These are phyloP conservation scores for Apiospora hydei DNA, from an alignment of 2,329 filamentous ascomycete species.

Conservation along the genomic window DNA sequence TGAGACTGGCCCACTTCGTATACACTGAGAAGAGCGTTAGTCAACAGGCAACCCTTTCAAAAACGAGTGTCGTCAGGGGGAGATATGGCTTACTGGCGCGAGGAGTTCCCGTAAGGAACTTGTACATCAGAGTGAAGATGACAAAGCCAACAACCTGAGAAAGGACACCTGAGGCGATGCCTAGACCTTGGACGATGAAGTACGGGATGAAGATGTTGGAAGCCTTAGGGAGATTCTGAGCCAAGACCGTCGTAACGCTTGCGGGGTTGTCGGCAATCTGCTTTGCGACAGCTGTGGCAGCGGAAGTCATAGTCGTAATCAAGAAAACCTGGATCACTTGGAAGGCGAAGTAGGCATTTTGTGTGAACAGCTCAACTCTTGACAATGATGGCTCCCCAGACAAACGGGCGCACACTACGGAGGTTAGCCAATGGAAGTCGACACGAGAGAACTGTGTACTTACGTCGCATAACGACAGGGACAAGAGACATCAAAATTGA, in stretches of 20 bases:
- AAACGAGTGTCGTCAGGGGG: background rate
- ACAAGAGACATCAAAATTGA: conserved; percentile 87
- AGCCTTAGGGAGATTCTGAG: conserved; percentile 77
- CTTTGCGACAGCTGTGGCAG: conserved; percentile 74
- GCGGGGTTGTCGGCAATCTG: conserved; percentile 69
- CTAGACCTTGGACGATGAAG: conserved; percentile 90
- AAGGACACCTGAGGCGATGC: conserved; percentile 76
- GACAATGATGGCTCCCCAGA: conserved; percentile 82
- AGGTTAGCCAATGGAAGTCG: conserved; percentile 28
- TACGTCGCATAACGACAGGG: conserved; percentile 80
- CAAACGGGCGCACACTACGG: conserved; percentile 74
- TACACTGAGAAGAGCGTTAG: conserved; percentile 57
- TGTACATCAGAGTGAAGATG: conserved; percentile 77
- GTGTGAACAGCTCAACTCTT: conserved; percentile 84
- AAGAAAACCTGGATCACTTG: conserved; percentile 93
- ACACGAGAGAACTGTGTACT: conserved; percentile 39
- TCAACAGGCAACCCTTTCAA: background rate
- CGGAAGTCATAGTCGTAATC: conserved; percentile 81
- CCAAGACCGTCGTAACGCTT: conserved; percentile 69
- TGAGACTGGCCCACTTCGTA: conserved; percentile 75
- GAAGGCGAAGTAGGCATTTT: conserved; percentile 91
- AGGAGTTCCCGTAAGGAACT: conserved; percentile 77
- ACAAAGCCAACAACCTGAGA: conserved; percentile 76
- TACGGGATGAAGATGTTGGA: conserved; percentile 97
- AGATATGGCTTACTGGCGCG: conserved; percentile 60